Percentiles rank a stretch among this genome's conserved stretches.
phyloP scores from a whole-genome alignment of 1,284 basidiomycete genomes.

The Hypsizygus ulmarius region DNA sequence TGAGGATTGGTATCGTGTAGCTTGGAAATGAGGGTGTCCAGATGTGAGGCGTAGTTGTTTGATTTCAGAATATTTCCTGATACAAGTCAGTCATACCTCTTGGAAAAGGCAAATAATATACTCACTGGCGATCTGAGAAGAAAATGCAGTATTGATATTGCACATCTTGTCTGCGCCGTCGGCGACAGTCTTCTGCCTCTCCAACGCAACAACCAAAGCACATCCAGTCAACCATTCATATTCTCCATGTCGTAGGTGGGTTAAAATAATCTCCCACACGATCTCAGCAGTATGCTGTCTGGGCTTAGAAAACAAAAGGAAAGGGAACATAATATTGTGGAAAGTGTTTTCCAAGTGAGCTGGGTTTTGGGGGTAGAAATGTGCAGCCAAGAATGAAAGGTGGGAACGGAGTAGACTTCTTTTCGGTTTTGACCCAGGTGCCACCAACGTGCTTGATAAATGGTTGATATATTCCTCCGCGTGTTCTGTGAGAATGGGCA shows the following conservation, averaged over 20 bases:
- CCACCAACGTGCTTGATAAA: conserved; percentile 43
- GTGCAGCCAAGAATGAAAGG: conserved; percentile 56
- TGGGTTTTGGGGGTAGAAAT: conserved; percentile 41
- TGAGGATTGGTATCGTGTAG: conserved; percentile 50
- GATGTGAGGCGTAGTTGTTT: conserved; percentile 36
- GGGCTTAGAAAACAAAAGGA: conserved; percentile 70
- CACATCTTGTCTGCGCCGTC: conserved; percentile 45
- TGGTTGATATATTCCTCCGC: conserved; percentile 46
- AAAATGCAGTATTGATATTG: conserved; percentile 49
- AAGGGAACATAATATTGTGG: conserved; percentile 65
- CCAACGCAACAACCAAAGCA: conserved; percentile 38
- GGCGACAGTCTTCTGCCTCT: conserved; percentile 33
- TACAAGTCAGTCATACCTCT: conserved; percentile 5
- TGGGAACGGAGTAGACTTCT: conserved; percentile 58
- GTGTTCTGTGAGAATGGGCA: conserved; percentile 42
- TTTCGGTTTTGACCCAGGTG: conserved; percentile 42
- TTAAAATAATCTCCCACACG: conserved; percentile 62
- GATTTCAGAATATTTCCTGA: conserved; percentile 62
- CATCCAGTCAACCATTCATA: conserved; percentile 51
- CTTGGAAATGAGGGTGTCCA: conserved; percentile 46
- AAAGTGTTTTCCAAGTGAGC: conserved; percentile 47
- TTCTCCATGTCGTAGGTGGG: conserved; percentile 17
- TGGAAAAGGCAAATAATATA: conserved; percentile 12
- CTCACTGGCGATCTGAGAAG: conserved; percentile 64
- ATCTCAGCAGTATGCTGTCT: conserved; percentile 58